A percentile compares a stretch with the other conserved stretches of the same genome.
Evolutionary conservation across 1,139 yeast species (phyloP).

Genomic region (Kodamaea arcana): DNA sequence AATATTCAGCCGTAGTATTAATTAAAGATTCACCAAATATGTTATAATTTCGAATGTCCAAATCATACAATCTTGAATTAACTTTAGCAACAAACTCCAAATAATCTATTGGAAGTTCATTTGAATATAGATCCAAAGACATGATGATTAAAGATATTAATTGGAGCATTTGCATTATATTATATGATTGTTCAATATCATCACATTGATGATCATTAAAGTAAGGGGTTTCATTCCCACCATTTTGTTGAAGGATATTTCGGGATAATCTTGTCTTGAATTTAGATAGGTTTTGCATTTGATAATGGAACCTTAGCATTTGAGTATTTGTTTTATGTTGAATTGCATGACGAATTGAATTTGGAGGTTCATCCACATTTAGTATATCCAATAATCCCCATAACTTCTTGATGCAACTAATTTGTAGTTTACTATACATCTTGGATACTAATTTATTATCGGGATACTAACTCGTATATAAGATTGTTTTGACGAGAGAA

Average conservation of each 20-base stretch:
- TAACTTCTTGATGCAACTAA: constrained; percentile 11
- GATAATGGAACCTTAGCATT: constrained; percentile 2
- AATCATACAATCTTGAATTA: constrained; percentile 18
- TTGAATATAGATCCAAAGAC: constrained; percentile 14
- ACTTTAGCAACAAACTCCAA: constrained; percentile 14
- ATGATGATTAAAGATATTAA: constrained; percentile 16
- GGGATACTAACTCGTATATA: background rate
- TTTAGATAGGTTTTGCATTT: constrained; percentile 3
- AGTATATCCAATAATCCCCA: constrained; percentile 15
- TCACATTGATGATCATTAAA: constrained; percentile 8
- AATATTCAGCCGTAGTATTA: constrained; percentile 13
- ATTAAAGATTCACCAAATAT: constrained; percentile 22
- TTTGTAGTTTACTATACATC: constrained; percentile 9
- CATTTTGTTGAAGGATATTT: constrained; percentile 1
- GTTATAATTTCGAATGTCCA: constrained; percentile 14
- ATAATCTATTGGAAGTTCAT: constrained; percentile 11
- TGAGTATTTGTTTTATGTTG: constrained; percentile 7
- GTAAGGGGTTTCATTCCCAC: background rate
- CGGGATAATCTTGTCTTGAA: constrained; percentile 2
- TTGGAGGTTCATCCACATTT: constrained; percentile 2
- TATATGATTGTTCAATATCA: constrained; percentile 14
- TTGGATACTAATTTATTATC: no score
- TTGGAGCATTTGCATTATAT: constrained; percentile 16
- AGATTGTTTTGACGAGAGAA: background rate
- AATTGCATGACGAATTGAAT: constrained; percentile 3